Conservation (phyloP, 2,329 filamentous ascomycete genomes). For the Epichloe scottii region DNA sequence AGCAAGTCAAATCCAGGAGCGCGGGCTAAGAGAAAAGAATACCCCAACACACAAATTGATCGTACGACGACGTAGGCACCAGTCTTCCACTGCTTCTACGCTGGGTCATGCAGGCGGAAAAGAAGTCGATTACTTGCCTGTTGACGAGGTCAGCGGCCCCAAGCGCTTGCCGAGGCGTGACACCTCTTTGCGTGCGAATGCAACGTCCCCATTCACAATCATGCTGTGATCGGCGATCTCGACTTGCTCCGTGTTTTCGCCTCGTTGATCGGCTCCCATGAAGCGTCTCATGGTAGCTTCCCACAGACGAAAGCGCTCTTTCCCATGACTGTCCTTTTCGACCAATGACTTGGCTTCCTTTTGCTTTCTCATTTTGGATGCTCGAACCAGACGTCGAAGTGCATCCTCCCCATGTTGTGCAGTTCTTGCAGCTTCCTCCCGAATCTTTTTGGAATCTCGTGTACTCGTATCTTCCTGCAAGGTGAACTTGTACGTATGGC, state of each 20-base stretch:
- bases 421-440: slow-evolving; percentile 45
- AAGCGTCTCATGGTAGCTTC: slow-evolving; percentile 48
- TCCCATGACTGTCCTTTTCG: slow-evolving; percentile 37
- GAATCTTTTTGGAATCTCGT: slow-evolving; percentile 43
- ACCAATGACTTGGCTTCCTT: slow-evolving; percentile 49
- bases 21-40: background rate
- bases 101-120: background rate
- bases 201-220: slow-evolving; percentile 47
- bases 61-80: background rate
- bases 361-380: slow-evolving; percentile 51
- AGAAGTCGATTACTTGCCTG: background rate
- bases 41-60: background rate
- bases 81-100: background rate
- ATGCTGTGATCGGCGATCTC: slow-evolving; percentile 52
- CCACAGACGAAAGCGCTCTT: slow-evolving; percentile 47
- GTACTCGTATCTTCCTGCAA: slow-evolving; percentile 34
- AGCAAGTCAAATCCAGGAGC: background rate
- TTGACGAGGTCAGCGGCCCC: slow-evolving; percentile 10
- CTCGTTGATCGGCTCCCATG: slow-evolving; percentile 22
- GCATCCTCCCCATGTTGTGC: slow-evolving; percentile 52
- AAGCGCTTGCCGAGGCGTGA: slow-evolving; percentile 33
- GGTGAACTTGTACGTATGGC: slow-evolving; percentile 51
- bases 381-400: slow-evolving; percentile 44
- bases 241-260: slow-evolving; percentile 23
- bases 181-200: slow-evolving; percentile 40